Percentiles rank a stretch among this genome's conserved stretches.
phyloP scores from a whole-genome alignment of 2,329 filamentous ascomycete genomes.

The Pseudogymnoascus destructans region DNA sequence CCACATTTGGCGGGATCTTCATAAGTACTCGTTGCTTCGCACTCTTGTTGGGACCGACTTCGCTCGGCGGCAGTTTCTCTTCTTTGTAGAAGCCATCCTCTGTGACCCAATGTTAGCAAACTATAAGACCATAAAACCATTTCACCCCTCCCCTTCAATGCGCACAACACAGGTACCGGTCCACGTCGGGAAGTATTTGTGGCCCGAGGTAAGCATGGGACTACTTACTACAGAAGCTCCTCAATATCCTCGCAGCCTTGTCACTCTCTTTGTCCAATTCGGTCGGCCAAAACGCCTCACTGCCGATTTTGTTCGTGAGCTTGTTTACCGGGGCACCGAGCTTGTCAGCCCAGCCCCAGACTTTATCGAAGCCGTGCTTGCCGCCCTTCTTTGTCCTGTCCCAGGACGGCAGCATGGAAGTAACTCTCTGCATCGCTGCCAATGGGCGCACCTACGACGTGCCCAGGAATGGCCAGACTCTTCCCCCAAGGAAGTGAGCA shows the following conservation, averaged over 20 bases:
- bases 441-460: neutral
- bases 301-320: slow-evolving; percentile 67
- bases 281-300: slow-evolving; percentile 75
- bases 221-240: slow-evolving; percentile 72
- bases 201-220: slow-evolving; percentile 16
- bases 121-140: neutral
- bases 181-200: slow-evolving; percentile 18
- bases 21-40: slow-evolving; percentile 44
- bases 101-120: slow-evolving; percentile 20
- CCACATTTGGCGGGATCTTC: slow-evolving; percentile 75
- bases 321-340: slow-evolving; percentile 63
- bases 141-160: neutral
- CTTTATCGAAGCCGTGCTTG: slow-evolving; percentile 62
- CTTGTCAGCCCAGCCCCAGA: slow-evolving; percentile 54
- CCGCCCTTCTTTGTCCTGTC: slow-evolving; percentile 38
- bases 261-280: slow-evolving; percentile 80
- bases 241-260: slow-evolving; percentile 78
- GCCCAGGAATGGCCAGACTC: neutral
- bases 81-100: slow-evolving; percentile 57
- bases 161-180: neutral
- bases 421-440: slow-evolving; percentile 23
- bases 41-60: slow-evolving; percentile 29
- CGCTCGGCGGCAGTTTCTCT: slow-evolving; percentile 29
- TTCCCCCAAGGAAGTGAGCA: neutral
- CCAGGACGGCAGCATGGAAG: slow-evolving; percentile 33